These are phyloP conservation scores for Jacaranda mimosifolia DNA, from an alignment of 257 asterid genomes.

Conservation along the genomic window DNA sequence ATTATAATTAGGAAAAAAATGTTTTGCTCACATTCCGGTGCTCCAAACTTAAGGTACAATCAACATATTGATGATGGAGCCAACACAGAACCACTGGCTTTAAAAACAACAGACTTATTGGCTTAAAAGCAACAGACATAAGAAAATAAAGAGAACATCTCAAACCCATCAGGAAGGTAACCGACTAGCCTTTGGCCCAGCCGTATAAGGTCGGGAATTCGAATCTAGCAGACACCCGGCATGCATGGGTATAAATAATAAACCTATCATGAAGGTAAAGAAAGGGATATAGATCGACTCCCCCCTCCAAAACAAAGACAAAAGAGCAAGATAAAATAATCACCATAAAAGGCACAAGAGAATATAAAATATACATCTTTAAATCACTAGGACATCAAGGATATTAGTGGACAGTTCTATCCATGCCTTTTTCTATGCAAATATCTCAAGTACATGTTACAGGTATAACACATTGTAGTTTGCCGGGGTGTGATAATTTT, in stretches of 20 bases:
- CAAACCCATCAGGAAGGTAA: slow-evolving; percentile 19
- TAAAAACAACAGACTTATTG: background rate
- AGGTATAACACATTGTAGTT: background rate
- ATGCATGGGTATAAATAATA: too few species aligned
- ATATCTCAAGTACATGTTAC: slow-evolving; percentile 16
- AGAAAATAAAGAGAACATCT: background rate
- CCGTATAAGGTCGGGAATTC: too few species aligned
- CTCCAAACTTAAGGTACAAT: slow-evolving; percentile 13
- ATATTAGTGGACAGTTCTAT: slow-evolving; percentile 20
- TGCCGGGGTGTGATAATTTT: background rate
- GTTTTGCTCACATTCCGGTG: background rate
- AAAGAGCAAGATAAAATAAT: background rate
- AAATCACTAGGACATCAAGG: background rate
- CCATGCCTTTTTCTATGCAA: background rate
- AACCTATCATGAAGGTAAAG: too few species aligned
- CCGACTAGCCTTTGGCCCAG: too few species aligned
- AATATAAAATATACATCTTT: background rate
- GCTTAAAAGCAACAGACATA: background rate
- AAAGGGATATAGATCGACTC: slow-evolving; percentile 5
- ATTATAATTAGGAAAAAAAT: slow-evolving; percentile 17
- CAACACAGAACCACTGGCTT: slow-evolving; percentile 15
- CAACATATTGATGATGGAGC: slow-evolving; percentile 13
- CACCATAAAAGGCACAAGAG: slow-evolving; percentile 14
- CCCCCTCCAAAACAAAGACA: slow-evolving; percentile 26
- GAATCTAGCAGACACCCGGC: too few species aligned